phyloP scores from a whole-genome alignment of 805 yeast species.

The Priceomyces melissophilus region DNA sequence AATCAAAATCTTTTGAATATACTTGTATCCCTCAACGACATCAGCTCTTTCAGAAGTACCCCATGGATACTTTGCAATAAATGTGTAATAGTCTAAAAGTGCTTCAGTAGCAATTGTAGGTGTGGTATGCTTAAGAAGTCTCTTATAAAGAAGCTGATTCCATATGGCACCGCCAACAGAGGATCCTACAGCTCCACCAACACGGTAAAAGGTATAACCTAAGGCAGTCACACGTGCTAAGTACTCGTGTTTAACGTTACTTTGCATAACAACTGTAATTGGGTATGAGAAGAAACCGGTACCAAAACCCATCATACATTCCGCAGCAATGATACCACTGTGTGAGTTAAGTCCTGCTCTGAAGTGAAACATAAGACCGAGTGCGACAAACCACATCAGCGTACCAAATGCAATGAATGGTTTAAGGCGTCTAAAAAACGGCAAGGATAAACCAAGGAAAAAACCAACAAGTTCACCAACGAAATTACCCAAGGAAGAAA shows the following conservation, averaged over 20 bases:
- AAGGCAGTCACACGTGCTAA: constrained; percentile 16
- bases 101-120: constrained; percentile 38
- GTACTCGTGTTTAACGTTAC: constrained; percentile 15
- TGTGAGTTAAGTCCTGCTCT: constrained; percentile 35
- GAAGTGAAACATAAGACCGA: constrained; percentile 54
- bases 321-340: constrained; percentile 17
- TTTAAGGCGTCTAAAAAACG: constrained; percentile 28
- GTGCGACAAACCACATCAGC: constrained; percentile 50
- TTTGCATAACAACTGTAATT: constrained; percentile 13
- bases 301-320: constrained; percentile 17
- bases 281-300: constrained; percentile 18
- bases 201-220: constrained; percentile 12
- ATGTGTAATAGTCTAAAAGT: constrained; percentile 50
- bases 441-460: constrained; percentile 14
- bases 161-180: constrained; percentile 20
- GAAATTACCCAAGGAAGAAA: constrained; percentile 12
- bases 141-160: constrained; percentile 9
- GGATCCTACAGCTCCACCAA: constrained; percentile 19
- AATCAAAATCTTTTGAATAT: constrained; percentile 53
- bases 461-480: constrained; percentile 14
- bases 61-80: constrained; percentile 47
- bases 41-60: constrained; percentile 56
- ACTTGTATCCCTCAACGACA: constrained; percentile 52
- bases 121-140: constrained; percentile 19
- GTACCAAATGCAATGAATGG: constrained; percentile 54